Evolutionary conservation across 768 basidiomycete species (phyloP).

Genomic region (Lactarius akahatsu): DNA sequence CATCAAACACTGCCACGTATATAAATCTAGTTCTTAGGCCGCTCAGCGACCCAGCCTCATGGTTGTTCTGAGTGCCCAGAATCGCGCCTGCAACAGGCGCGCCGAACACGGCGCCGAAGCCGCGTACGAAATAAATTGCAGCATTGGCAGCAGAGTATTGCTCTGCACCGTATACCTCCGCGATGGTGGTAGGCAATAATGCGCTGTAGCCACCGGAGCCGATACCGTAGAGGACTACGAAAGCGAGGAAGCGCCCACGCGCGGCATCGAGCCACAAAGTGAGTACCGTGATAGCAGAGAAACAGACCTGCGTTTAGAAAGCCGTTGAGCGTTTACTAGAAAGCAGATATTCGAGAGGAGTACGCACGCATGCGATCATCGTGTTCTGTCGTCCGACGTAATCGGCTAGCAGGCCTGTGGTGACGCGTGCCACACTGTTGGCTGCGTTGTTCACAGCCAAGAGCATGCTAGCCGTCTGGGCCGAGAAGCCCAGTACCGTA

Average conservation of each 20-base stretch:
- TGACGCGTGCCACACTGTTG: conserved; percentile 43
- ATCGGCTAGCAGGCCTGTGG: conserved; percentile 45
- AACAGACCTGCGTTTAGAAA: conserved; percentile 36
- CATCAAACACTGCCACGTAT: conserved; percentile 42
- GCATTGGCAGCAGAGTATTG: conserved; percentile 45
- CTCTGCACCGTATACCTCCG: conserved; percentile 45
- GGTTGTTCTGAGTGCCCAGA: conserved; percentile 34
- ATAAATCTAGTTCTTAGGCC: conserved; percentile 37
- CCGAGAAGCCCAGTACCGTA: conserved; percentile 41
- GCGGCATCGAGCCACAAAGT: conserved; percentile 45
- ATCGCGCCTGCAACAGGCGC: conserved; percentile 46
- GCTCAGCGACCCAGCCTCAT: background rate
- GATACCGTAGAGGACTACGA: conserved; percentile 44
- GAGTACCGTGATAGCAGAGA: conserved; percentile 42
- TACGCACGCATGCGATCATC: conserved; percentile 40
- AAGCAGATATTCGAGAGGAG: background rate
- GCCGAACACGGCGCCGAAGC: conserved; percentile 42
- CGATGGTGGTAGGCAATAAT: conserved; percentile 44
- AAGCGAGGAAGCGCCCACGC: conserved; percentile 41
- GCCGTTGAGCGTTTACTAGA: background rate
- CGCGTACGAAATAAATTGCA: conserved; percentile 44
- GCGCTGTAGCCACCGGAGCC: conserved; percentile 48
- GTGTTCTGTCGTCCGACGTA: conserved; percentile 47
- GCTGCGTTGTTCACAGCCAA: conserved; percentile 45
- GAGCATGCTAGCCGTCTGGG: conserved; percentile 40